Conservation (phyloP, 441 rosid species). For the Brassica hybrid region DNA sequence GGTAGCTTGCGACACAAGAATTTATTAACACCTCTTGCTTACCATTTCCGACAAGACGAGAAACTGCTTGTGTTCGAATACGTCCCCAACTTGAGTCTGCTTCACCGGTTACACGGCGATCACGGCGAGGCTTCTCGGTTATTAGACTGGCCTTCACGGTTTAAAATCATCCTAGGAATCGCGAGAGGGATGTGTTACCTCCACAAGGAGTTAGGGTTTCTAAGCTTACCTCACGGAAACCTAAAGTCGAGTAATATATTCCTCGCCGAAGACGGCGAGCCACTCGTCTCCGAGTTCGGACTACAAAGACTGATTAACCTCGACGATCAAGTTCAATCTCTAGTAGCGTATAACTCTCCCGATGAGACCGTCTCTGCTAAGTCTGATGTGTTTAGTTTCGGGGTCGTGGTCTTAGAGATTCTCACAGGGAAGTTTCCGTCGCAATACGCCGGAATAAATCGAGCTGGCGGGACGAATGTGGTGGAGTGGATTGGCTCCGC, state of each 20-base stretch:
- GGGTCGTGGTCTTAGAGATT: conserved; percentile 75
- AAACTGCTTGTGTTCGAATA: conserved; percentile 64
- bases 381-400: conserved; percentile 77
- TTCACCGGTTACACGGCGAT: conserved; percentile 70
- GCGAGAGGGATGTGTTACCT: conserved; percentile 67
- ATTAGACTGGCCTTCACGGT: conserved; percentile 63
- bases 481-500: conserved; percentile 60
- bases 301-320: conserved; percentile 46
- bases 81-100: conserved; percentile 69
- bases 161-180: conserved; percentile 64
- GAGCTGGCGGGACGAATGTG: conserved; percentile 66
- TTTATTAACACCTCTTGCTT: conserved; percentile 67
- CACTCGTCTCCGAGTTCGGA: conserved; percentile 67
- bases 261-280: conserved; percentile 55
- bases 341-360: conserved; percentile 68
- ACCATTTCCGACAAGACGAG: conserved; percentile 70
- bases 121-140: conserved; percentile 48
- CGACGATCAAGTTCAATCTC: conserved; percentile 37
- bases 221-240: conserved; percentile 76
- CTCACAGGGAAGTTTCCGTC: conserved; percentile 73
- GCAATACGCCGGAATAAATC: conserved; percentile 52
- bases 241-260: conserved; percentile 83
- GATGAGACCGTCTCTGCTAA: conserved; percentile 50
- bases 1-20: conserved; percentile 59
- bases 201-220: conserved; percentile 52